Base-by-base conservation (phyloP, 495 filamentous ascomycete species). In the Geoglossum glabrum region DNA sequence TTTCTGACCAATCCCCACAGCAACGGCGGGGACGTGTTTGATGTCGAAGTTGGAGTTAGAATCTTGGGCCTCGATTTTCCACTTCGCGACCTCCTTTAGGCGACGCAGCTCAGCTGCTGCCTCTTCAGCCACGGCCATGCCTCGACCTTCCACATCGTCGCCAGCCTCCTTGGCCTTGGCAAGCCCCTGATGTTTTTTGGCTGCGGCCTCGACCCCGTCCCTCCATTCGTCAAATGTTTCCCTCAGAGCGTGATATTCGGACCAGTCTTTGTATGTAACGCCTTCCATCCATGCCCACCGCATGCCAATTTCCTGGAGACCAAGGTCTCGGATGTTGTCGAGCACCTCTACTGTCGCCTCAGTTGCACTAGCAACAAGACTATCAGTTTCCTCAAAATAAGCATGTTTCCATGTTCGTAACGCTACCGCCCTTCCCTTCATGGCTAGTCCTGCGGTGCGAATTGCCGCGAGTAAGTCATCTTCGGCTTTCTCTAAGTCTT, bases 221-320 rank as follows among this genome's bases (percentile, higher is more conserved):
- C 83, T 79, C 88, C 92, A 95, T 64, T 86, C 82, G 38, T 87
- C 82, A 49, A 95, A 85, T 28, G 85, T 80, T 46, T 78, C 78
- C 71, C 86, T 93, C 58, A 97, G 73, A 27, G 82, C 74, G 64
- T 95, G 85, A 65, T 95, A 97, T 64, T 85, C 86, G 28, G 79
- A 78, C 93, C 93, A 99, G 66, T 96, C 89, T 64, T 92, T 90
- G 74, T 97, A 95, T 6, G 89, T 90, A 59, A 99, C 79, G 38
- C 84, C 84, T 55, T 96, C 90, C 76, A 87, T 94, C 84, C 86
- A 93, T 0, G 90, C 89, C 90, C 93, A 99, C 59, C 92, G 86
- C 79, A 93, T 90, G 43, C 93, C 93, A 56, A 99, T 86, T 64
- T 95, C 90, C 65, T 95, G 88, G 8, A 99, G 74, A 1, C 89